Evolutionary conservation across 2,329 filamentous ascomycete genomes (phyloP).

Genomic region (Byssochlamys sp.): DNA sequence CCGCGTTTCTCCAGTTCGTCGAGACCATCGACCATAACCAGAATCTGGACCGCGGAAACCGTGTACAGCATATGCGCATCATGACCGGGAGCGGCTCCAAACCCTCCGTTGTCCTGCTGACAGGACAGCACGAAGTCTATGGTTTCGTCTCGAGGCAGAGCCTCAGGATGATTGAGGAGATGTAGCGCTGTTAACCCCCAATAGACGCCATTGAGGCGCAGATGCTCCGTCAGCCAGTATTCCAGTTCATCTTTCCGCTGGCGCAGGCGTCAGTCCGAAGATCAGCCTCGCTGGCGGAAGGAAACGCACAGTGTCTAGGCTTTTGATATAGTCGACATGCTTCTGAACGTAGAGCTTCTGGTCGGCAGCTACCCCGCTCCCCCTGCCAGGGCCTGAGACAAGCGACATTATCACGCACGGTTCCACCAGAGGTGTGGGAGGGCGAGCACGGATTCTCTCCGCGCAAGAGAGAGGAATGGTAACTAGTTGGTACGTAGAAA

Average conservation of each 20-base stretch:
- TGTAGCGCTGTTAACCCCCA: slow-evolving; percentile 89
- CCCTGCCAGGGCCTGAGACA: slow-evolving; percentile 51
- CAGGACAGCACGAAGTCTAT: slow-evolving; percentile 95
- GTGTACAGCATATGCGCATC: slow-evolving; percentile 96
- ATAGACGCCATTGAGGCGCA: slow-evolving; percentile 90
- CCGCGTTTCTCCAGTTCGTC: slow-evolving; percentile 67
- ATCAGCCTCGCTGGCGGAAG: slow-evolving; percentile 17
- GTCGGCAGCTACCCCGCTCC: slow-evolving; percentile 35
- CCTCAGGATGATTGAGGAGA: slow-evolving; percentile 70
- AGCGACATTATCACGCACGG: slow-evolving; percentile 42
- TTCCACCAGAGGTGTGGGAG: neutral
- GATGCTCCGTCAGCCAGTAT: slow-evolving; percentile 95
- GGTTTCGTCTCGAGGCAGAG: slow-evolving; percentile 67
- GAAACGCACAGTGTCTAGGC: slow-evolving; percentile 66
- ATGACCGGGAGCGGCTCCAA: slow-evolving; percentile 86
- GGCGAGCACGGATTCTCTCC: neutral
- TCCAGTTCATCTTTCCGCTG: slow-evolving; percentile 86
- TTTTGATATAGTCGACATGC: slow-evolving; percentile 89
- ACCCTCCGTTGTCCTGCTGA: slow-evolving; percentile 77
- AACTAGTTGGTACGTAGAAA: neutral
- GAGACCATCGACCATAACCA: slow-evolving; percentile 76
- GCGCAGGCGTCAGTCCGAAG: slow-evolving; percentile 23
- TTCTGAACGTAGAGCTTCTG: slow-evolving; percentile 48
- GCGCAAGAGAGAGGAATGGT: neutral
- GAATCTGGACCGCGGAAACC: slow-evolving; percentile 85